Conservation (phyloP, 495 filamentous ascomycete genomes). For the Delitschia confertaspora region DNA sequence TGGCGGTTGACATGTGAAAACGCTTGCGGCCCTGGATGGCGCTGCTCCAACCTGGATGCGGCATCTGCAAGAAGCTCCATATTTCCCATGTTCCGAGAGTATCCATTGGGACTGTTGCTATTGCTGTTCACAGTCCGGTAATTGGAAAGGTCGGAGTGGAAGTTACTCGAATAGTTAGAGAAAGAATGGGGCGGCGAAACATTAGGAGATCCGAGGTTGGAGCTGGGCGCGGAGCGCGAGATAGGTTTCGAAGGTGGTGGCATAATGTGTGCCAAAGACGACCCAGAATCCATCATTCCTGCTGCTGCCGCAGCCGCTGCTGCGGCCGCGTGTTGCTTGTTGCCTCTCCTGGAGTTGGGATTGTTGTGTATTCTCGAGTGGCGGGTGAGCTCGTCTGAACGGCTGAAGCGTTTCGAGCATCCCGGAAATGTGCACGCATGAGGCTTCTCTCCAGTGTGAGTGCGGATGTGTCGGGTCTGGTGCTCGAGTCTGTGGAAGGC, state of each 20-base stretch:
- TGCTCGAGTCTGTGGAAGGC: conserved; percentile 98
- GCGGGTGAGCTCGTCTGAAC: conserved; percentile 91
- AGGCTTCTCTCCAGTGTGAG: conserved; percentile 96
- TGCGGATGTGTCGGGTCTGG: conserved; percentile 94
- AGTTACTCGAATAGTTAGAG: conserved; percentile 60
- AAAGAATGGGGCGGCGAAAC: conserved; percentile 92
- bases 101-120: conserved; percentile 36
- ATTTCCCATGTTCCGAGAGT: conserved; percentile 68
- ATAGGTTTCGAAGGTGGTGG: conserved; percentile 67
- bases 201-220: conserved; percentile 83
- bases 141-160: conserved; percentile 53
- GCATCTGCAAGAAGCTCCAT: conserved; percentile 88
- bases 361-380: conserved; percentile 99
- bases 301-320: conserved; percentile 46
- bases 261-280: conserved; percentile 58
- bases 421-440: conserved; percentile 90
- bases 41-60: conserved; percentile 72
- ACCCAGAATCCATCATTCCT: conserved; percentile 40
- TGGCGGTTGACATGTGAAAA: conserved; percentile 43
- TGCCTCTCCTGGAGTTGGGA: conserved; percentile 88
- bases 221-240: conserved; percentile 79
- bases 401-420: conserved; percentile 94
- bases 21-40: conserved; percentile 33
- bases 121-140: conserved; percentile 44
- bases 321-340: conserved; percentile 55